Evolutionary conservation across 305 asterid species (phyloP), one percentile per base, ranked within the genome.

Genomic region (Petunia hybrid): DNA sequence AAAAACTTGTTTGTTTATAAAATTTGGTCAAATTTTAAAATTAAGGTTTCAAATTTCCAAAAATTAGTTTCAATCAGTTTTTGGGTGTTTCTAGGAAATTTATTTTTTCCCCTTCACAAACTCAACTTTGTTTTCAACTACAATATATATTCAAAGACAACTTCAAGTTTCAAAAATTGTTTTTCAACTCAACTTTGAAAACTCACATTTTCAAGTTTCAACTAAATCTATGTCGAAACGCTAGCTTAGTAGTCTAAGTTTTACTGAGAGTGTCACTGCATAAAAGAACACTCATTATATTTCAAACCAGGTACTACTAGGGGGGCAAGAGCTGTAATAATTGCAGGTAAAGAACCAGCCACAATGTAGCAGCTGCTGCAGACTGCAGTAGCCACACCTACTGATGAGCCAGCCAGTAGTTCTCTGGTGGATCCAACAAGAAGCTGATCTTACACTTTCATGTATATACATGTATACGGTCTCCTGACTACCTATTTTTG

Each of bases 401-500:
- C n/a, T 8, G 57, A 22, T 60, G 39, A 60, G 65, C 39, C 65
- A 60, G 8, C 31, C 42, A 63, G 57, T 48, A 13, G 4, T 7
- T 10, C 12, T 13, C 57, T 53, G 57, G 57, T 10, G 57, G 57
- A 53, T 53, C 12, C 57, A 53, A 53, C n/a, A 53, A 53, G 57
- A 53, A 53, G 69, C 16, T 63, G 16, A 62, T 62, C 8, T 9
- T 53, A 10, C 48, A 66, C 78, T 51, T 73, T 51, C 78, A 51
- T 73, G 45, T 43, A 73, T 73, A 35, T 51, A 73, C 7, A 73
- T 51, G 53, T 2, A 51, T 73, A 73, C 46, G 14, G 78, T 51
- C 5, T 73, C 48, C 78, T 73, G 78, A 36, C 63, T 73, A 35
- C 78, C 45, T 51, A 73, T 13, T 51, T 35, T 51, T 73, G 46